Evolutionary conservation across 2,329 filamentous ascomycete species (phyloP).

Genomic region (Whalleya microplaca): DNA sequence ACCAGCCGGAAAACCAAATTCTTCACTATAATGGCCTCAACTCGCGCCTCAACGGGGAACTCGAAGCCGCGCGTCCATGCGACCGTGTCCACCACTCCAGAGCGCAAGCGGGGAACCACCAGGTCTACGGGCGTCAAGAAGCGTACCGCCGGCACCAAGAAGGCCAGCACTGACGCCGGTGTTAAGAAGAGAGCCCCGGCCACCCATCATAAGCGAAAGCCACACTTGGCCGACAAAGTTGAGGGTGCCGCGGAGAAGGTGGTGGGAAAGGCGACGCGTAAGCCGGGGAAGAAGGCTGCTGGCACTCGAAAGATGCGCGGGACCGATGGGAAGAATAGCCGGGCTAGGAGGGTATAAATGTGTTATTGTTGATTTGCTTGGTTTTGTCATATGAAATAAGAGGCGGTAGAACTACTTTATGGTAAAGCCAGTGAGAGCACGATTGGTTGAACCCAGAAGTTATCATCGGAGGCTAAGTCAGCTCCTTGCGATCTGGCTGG

Average conservation of each 20-base stretch:
- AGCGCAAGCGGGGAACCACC: conserved; percentile 30
- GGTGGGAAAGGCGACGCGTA: conserved; percentile 28
- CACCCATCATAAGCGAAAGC: conserved; percentile 36
- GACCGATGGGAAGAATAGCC: conserved; percentile 32
- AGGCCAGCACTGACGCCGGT: conserved; percentile 21
- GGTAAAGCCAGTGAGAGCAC: no score
- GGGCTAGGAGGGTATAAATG: conserved; percentile 11
- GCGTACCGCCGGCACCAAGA: conserved; percentile 13
- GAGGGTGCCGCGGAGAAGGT: conserved; percentile 32
- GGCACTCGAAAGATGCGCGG: conserved; percentile 34
- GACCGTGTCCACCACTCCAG: conserved; percentile 30
- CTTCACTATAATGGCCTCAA: conserved; percentile 25
- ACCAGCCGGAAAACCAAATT: neutral
- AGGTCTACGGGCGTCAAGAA: conserved; percentile 1
- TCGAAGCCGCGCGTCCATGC: conserved; percentile 32
- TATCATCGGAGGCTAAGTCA: no score
- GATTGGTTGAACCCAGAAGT: no score
- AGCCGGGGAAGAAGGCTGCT: conserved; percentile 35
- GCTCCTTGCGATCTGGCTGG: no score
- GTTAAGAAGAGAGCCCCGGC: conserved; percentile 27
- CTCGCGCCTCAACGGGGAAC: conserved; percentile 32
- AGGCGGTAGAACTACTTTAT: no score
- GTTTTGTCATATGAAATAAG: no score
- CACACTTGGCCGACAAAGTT: conserved; percentile 33
- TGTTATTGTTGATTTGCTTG: no score